Percentiles rank a stretch among this genome's conserved stretches.
Evolutionary conservation across 768 basidiomycete genomes (phyloP).

Genomic region (Termitomyces sp.): DNA sequence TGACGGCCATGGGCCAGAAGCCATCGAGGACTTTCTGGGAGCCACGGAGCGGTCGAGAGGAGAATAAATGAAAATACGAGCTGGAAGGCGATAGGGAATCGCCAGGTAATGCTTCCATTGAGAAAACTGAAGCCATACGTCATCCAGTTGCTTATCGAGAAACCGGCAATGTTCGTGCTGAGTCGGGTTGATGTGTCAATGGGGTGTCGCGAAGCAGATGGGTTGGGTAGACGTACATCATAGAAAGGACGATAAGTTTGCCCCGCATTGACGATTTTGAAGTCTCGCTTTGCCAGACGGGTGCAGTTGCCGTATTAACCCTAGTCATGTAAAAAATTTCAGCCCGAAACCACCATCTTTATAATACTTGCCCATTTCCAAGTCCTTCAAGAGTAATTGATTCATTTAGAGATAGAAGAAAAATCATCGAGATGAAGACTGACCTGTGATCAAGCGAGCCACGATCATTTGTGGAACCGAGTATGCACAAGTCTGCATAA

Average conservation of each 20-base stretch:
- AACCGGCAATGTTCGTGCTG: constrained; percentile 46
- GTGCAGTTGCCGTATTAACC: constrained; percentile 44
- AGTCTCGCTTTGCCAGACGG: constrained; percentile 50
- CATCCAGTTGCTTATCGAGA: constrained; percentile 50
- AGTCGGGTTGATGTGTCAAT: background rate
- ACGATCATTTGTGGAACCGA: constrained; percentile 45
- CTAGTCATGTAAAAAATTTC: constrained; percentile 13
- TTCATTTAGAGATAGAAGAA: background rate
- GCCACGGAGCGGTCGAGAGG: constrained; percentile 41
- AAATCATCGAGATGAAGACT: background rate
- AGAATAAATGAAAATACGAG: constrained; percentile 41
- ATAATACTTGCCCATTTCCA: constrained; percentile 35
- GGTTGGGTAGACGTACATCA: constrained; percentile 32
- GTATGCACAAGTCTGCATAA: constrained; percentile 42
- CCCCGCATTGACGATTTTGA: constrained; percentile 44
- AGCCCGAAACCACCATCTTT: background rate
- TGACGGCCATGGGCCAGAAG: constrained; percentile 40
- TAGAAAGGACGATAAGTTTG: constrained; percentile 43
- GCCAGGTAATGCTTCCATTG: constrained; percentile 38
- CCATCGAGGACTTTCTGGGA: constrained; percentile 46
- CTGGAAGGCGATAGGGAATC: constrained; percentile 48
- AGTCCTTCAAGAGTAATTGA: constrained; percentile 23
- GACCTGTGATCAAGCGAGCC: constrained; percentile 41
- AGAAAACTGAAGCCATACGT: constrained; percentile 47
- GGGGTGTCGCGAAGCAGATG: background rate